Evolutionary conservation across 2,329 filamentous ascomycete species (phyloP).

Genomic region (Nemania serpens): DNA sequence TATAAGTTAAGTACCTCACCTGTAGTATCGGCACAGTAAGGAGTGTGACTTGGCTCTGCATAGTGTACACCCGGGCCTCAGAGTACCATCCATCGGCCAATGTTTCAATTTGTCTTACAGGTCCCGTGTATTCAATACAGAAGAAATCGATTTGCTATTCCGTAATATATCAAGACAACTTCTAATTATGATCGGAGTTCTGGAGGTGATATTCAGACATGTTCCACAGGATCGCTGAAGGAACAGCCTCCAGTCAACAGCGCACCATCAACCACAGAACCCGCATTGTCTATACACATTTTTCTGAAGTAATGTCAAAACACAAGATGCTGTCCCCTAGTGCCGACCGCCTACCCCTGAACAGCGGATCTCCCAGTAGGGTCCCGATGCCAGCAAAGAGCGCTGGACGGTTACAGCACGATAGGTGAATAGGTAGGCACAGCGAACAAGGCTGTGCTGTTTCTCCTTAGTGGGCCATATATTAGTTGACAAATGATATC

Average conservation of each 20-base stretch:
- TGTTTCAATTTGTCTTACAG: background rate
- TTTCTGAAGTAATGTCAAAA: conserved; percentile 12
- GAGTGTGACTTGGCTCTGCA: no score
- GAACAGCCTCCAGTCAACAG: background rate
- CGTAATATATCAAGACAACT: conserved; percentile 17
- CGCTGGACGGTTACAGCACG: conserved; percentile 6
- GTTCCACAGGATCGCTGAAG: background rate
- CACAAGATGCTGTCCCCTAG: conserved; percentile 13
- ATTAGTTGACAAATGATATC: conserved; percentile 24
- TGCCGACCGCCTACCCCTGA: background rate
- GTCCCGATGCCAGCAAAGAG: background rate
- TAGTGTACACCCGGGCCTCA: no score
- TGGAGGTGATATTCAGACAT: background rate
- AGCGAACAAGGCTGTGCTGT: background rate
- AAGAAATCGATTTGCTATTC: conserved; percentile 1
- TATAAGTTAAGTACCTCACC: no score
- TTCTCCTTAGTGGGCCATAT: conserved; percentile 1
- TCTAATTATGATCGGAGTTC: conserved; percentile 17
- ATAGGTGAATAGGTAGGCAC: conserved; percentile 1
- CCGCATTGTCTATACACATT: conserved; percentile 23
- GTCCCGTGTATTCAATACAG: background rate
- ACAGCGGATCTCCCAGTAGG: background rate
- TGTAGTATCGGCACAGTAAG: no score
- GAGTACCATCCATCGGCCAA: no score
- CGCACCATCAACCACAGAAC: conserved; percentile 5